phyloP scores from a whole-genome alignment of 2,329 filamentous ascomycete species.

The Trichoderma semiorbis region DNA sequence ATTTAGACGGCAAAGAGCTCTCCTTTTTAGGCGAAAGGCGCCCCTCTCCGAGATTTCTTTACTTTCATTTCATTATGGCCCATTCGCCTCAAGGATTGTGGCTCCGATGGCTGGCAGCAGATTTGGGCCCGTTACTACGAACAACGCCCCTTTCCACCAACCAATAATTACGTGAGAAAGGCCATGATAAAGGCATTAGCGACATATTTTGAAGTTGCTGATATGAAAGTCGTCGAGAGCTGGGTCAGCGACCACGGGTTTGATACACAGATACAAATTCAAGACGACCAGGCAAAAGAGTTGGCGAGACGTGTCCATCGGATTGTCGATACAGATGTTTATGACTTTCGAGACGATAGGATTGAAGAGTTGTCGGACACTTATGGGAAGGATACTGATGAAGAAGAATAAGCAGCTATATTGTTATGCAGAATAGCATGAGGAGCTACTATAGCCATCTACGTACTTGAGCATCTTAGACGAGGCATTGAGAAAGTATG shows the following conservation, averaged over 20 bases:
- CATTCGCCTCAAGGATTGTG: neutral
- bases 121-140: neutral
- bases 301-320: neutral
- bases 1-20: neutral
- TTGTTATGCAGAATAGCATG: neutral
- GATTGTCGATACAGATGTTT: neutral
- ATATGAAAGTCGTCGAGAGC: neutral
- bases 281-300: neutral
- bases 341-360: neutral
- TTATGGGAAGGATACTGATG: neutral
- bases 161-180: neutral
- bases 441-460: neutral
- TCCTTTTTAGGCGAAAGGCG: neutral
- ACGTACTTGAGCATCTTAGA: neutral
- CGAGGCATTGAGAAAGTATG: neutral
- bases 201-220: neutral
- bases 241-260: neutral
- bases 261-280: neutral
- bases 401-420: neutral
- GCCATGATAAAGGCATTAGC: neutral
- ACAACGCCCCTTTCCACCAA: neutral
- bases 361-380: neutral
- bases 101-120: neutral
- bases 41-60: neutral
- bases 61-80: neutral